Conservation (phyloP, 495 filamentous ascomycete genomes). For the Xeromyces bisporus region DNA sequence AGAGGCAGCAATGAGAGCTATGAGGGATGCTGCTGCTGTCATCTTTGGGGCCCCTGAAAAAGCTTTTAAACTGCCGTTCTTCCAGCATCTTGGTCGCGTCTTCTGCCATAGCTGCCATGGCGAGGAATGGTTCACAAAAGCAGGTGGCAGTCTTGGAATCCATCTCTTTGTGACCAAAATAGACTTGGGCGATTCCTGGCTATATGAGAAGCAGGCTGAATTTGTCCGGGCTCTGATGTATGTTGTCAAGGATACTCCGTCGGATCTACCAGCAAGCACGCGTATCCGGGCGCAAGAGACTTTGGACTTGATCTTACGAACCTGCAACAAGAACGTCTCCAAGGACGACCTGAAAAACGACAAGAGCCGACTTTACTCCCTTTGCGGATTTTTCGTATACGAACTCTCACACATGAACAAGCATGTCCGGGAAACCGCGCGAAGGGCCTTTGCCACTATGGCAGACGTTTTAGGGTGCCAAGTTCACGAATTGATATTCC, state of each 20-base stretch:
- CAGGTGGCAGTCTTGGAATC: slow-evolving; percentile 80
- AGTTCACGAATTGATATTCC: slow-evolving; percentile 68
- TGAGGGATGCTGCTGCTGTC: slow-evolving; percentile 58
- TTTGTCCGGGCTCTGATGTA: slow-evolving; percentile 78
- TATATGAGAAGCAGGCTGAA: slow-evolving; percentile 62
- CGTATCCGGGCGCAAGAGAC: slow-evolving; percentile 65
- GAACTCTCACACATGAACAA: slow-evolving; percentile 91
- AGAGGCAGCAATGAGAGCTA: slow-evolving; percentile 52
- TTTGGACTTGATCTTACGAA: slow-evolving; percentile 54
- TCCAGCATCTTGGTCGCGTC: slow-evolving; percentile 55
- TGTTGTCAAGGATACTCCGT: slow-evolving; percentile 93
- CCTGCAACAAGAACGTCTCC: slow-evolving; percentile 54
- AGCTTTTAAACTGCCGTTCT: slow-evolving; percentile 61
- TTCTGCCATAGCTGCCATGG: slow-evolving; percentile 92
- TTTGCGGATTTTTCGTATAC: slow-evolving; percentile 67
- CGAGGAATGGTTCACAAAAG: slow-evolving; percentile 95
- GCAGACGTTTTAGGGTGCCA: slow-evolving; percentile 57
- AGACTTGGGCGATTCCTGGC: slow-evolving; percentile 68
- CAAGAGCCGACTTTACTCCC: slow-evolving; percentile 45
- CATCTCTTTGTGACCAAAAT: slow-evolving; percentile 63
- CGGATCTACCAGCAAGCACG: slow-evolving; percentile 77
- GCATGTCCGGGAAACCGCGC: slow-evolving; percentile 74
- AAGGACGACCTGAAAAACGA: slow-evolving; percentile 60
- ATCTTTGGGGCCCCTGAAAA: slow-evolving; percentile 64
- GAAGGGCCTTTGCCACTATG: slow-evolving; percentile 63